Base-by-base conservation (phyloP, 108 stramenopile species). In the Fistulifera pelliculosa region DNA sequence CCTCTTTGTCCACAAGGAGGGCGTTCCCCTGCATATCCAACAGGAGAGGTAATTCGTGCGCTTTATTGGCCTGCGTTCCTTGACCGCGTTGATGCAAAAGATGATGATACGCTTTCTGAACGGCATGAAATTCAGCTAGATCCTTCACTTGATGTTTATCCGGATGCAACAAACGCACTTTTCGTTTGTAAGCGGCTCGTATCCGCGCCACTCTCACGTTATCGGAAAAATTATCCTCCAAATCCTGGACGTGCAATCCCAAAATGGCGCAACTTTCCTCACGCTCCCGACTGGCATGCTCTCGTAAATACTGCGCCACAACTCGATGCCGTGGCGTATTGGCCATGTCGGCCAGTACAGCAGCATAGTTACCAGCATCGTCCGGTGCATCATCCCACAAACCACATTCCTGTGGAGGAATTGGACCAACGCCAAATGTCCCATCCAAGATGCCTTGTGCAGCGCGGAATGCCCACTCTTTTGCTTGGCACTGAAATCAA, bases 391-490 rank as follows among this genome's bases (percentile, higher is more conserved):
- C 76, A 42, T 91, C 89, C 44, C 62, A 79, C 17, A 91, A 54
- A 42, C 54, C 77, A 58, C 81, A 77, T 27, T 75, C 69, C 24
- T 81, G 56, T 17, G 66, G 73, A 83, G 71, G 42, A 83, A 87
- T 41, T 65, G 49, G 14, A 83, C 22, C 16, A 91, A 53, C 0
- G 60, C 45, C 38, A 91, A 26, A 52, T 91, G 81, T 0, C 89
- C 89, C 55, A 84, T 81, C 89, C 89, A 91, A 1, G 77, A 73
- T 0, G 89, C 85, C 68, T 91, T 91, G 66, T 91, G 89, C 22
- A 70, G 58, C 16, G 81, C 68, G 0, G 85, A 70, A 47, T 87
- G 85, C 8, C 85, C 83, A 38, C 85, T 83, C 17, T 47, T 39
- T 49, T 80, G 78, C 28, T 48, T 41, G 1, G 48, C 22, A 44